A percentile compares a stretch with the other conserved stretches of the same genome.
These are phyloP conservation scores for Zizania latifolia DNA, from an alignment of 176 grass and related monocot genomes.

Conservation along the genomic window DNA sequence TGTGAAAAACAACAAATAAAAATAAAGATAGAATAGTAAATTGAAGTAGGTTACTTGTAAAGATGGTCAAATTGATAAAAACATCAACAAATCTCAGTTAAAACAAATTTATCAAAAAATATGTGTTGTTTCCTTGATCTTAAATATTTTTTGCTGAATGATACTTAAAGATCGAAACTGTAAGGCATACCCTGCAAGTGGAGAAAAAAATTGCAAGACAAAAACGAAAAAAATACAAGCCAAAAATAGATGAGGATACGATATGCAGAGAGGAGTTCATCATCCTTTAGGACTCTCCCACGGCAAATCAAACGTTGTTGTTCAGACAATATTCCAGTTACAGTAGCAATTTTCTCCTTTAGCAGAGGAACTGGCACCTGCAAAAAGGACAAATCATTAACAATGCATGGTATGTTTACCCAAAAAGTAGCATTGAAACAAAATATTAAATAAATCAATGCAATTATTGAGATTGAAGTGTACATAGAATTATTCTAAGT, in stretches of 20 bases:
- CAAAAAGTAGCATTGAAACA: constrained; percentile 24
- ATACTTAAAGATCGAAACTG: neutral
- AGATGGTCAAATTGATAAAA: neutral
- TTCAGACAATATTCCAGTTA: constrained; percentile 85
- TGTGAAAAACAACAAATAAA: neutral
- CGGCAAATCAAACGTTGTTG: constrained; percentile 94
- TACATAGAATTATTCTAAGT: constrained; percentile 1
- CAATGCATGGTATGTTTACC: neutral
- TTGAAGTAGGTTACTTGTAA: neutral
- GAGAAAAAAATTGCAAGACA: constrained; percentile 3
- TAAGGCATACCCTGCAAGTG: neutral
- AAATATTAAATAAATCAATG: neutral
- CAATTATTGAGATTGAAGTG: neutral
- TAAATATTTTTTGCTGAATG: neutral
- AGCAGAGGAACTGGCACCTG: constrained; percentile 89
- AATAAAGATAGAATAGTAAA: neutral
- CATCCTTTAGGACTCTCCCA: constrained; percentile 91
- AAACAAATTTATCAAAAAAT: neutral
- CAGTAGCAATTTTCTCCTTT: constrained; percentile 90
- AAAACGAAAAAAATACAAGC: constrained; percentile 1
- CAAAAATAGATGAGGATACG: constrained; percentile 63
- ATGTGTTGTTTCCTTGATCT: neutral
- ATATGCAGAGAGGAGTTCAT: constrained; percentile 90
- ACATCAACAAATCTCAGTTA: no score
- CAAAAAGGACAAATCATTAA: constrained; percentile 15